Evolutionary conservation across 768 basidiomycete genomes (phyloP), one percentile per base, ranked within the genome.

Genomic region (Serendipita vermifera): DNA sequence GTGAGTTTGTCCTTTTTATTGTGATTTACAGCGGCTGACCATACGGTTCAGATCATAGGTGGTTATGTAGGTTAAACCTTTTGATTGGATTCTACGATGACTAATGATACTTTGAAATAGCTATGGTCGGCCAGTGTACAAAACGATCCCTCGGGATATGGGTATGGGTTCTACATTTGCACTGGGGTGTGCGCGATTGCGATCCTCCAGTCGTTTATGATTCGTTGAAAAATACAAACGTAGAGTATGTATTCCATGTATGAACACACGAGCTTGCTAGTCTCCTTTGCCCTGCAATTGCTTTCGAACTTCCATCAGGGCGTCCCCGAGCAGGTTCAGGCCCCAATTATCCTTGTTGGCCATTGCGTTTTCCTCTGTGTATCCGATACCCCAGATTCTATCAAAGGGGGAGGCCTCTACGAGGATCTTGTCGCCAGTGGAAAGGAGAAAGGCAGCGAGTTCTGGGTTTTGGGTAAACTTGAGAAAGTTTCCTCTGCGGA

Each of bases 61-160:
- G 87, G 88, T 39, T 85, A 82, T 66, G 88, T 89, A 65, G 65
- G 81, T 72, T n/a, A n/a, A n/a, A n/a, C 27, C 32, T 38, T 38
- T 33, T 26, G 24, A 9, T 57, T 22, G 15, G 22, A 13, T 17
- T 55, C 31, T 14, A 26, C 41, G 9, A 13, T 15, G 17, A 5
- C 57, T 27, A 53, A 53, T 63, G 14, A 3, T 22, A 59, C 57
- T 13, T 59, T 66, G n/a, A 40, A 55, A 9, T 63, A 86, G 82
- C 71, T 89, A 20, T 90, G 88, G 85, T 77, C 85, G 0, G 68
- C 72, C 27, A 85, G 85, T 62, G 80, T 85, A 14, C 74, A 77
- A 61, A 75, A 83, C 59, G 71, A 78, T 55, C 84, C 87, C 0
- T 72, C 73, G 1, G 86, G 87, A 4, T 87, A 83, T 66, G 78